Conservation (phyloP, 331 rosid species). For the Quercus lobata region DNA sequence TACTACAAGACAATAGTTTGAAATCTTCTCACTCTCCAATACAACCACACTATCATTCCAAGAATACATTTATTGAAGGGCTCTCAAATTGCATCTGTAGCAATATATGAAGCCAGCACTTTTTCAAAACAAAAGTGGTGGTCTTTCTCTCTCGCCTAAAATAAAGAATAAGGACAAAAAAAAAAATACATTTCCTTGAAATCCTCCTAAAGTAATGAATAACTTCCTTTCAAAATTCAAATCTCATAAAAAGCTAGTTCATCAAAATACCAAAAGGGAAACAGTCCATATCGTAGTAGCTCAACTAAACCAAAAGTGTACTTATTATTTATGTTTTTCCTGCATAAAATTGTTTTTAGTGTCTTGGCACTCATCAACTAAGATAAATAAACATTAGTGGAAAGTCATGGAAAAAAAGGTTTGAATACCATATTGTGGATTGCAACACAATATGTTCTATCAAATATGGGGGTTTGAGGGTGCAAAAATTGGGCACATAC, state of each 20-base stretch:
- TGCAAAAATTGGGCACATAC: no score
- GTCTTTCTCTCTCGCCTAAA: neutral
- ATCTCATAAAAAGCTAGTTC: neutral
- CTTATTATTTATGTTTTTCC: neutral
- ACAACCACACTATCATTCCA: conserved; percentile 6
- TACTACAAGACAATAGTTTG: neutral
- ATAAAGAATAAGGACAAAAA: neutral
- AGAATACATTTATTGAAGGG: neutral
- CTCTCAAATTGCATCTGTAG: neutral
- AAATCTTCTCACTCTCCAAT: neutral
- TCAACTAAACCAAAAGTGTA: neutral
- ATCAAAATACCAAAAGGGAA: neutral
- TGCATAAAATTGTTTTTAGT: neutral
- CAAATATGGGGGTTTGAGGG: no score
- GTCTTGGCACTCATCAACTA: neutral
- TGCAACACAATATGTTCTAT: no score
- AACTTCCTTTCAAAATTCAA: neutral
- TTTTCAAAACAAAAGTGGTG: neutral
- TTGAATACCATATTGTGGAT: no score
- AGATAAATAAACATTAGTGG: neutral
- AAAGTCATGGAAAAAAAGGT: no score
- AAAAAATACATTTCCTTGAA: neutral
- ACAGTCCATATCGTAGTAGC: neutral
- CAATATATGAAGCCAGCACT: neutral
- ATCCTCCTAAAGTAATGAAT: neutral